These are phyloP conservation scores for Ophiostoma tasmaniense DNA, from an alignment of 2,329 filamentous ascomycete species.

Conservation along the genomic window DNA sequence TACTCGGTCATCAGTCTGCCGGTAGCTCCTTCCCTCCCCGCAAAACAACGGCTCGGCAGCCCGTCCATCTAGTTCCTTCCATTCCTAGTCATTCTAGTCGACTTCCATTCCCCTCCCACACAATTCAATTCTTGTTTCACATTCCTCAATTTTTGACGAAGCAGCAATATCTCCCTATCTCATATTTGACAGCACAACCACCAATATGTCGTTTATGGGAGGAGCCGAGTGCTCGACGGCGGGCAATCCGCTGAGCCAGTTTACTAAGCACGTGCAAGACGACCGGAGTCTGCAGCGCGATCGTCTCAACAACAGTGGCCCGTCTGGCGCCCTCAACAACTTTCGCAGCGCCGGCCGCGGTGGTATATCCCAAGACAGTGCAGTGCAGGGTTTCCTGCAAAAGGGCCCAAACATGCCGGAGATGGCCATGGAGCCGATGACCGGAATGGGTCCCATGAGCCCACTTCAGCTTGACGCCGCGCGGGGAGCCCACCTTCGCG, in stretches of 20 bases:
- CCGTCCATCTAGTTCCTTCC: background rate
- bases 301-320: slow-evolving; percentile 56
- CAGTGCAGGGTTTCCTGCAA: slow-evolving; percentile 90
- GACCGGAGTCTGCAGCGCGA: slow-evolving; percentile 93
- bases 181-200: background rate
- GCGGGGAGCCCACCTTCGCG: slow-evolving; percentile 45
- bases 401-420: slow-evolving; percentile 56
- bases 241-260: slow-evolving; percentile 91
- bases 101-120: background rate
- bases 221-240: slow-evolving; percentile 95
- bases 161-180: background rate
- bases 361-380: slow-evolving; percentile 69
- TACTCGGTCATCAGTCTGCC: background rate
- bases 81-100: background rate
- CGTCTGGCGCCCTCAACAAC: slow-evolving; percentile 46
- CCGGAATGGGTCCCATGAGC: slow-evolving; percentile 29
- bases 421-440: slow-evolving; percentile 41
- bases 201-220: slow-evolving; percentile 85
- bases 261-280: slow-evolving; percentile 93
- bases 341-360: slow-evolving; percentile 66
- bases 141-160: background rate
- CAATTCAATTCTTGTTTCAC: background rate
- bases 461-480: slow-evolving; percentile 39
- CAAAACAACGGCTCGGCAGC: background rate
- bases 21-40: background rate